Conservation (phyloP, 208 protist genomes). For the Blechomonas ayalai region DNA sequence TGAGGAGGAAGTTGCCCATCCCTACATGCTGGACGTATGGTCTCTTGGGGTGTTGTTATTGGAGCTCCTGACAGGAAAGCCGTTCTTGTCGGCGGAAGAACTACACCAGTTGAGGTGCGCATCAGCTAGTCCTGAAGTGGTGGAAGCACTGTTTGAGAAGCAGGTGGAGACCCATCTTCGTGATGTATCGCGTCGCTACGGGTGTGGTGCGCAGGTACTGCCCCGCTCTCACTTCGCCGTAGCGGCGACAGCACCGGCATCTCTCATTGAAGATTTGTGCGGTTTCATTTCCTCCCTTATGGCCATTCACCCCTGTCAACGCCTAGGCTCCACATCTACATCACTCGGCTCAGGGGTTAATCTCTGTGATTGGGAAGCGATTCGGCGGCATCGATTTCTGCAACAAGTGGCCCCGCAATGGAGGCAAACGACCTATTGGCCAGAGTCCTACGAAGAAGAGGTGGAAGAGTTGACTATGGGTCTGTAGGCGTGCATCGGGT, state of each 20-base stretch:
- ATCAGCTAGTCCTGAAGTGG: slow-evolving; percentile 3
- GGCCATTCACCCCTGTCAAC: too few relatives aligned
- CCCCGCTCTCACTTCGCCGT: too few relatives aligned
- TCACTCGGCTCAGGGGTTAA: too few relatives aligned
- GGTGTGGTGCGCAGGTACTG: too few relatives aligned
- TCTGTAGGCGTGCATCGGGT: slow-evolving; percentile 4
- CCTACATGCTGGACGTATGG: slow-evolving; percentile 29
- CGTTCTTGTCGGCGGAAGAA: slow-evolving; percentile 6
- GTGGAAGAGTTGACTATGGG: slow-evolving; percentile 22
- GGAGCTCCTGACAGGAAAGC: too few relatives aligned
- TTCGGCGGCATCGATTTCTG: slow-evolving; percentile 11
- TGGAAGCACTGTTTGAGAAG: slow-evolving; percentile 1
- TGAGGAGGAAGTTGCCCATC: slow-evolving; percentile 1
- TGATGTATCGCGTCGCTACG: slow-evolving; percentile 8
- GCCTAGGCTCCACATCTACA: too few relatives aligned
- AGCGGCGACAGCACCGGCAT: too few relatives aligned
- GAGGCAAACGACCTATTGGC: slow-evolving; percentile 7
- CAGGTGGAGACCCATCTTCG: slow-evolving; percentile 3
- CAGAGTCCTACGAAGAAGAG: slow-evolving; percentile 22
- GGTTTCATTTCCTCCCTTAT: too few relatives aligned
- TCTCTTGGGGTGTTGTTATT: slow-evolving; percentile 23
- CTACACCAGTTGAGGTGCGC: slow-evolving; percentile 4
- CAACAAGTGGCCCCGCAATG: not conserved
- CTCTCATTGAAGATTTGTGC: slow-evolving; percentile 7
- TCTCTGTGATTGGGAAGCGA: slow-evolving; percentile 10